phyloP scores from a whole-genome alignment of 2,329 filamentous ascomycete species.

The Trichothecium sympodiale region DNA sequence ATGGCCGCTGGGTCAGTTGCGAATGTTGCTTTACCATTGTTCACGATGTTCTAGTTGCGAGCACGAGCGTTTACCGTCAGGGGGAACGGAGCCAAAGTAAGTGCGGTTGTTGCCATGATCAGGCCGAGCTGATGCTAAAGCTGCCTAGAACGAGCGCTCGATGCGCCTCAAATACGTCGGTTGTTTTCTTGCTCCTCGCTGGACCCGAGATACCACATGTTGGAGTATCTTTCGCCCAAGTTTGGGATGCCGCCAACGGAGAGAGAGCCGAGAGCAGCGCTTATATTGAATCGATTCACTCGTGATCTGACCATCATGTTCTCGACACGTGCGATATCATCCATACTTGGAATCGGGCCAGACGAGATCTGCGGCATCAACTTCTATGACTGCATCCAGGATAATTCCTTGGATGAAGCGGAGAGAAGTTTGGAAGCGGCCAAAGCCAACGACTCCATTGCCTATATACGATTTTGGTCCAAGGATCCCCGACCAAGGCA shows the following conservation, averaged over 20 bases:
- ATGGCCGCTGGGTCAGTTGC: slow-evolving; percentile 65
- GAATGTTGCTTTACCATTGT: slow-evolving; percentile 87
- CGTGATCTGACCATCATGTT: slow-evolving; percentile 78
- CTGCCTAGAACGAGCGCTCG: slow-evolving; percentile 56
- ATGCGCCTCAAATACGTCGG: slow-evolving; percentile 67
- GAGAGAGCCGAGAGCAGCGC: slow-evolving; percentile 70
- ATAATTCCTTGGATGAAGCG: slow-evolving; percentile 65
- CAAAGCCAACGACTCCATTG: slow-evolving; percentile 84
- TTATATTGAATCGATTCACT: slow-evolving; percentile 81
- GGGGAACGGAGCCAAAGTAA: slow-evolving; percentile 64
- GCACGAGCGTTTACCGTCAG: slow-evolving; percentile 64
- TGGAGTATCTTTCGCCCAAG: slow-evolving; percentile 73
- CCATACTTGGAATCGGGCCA: slow-evolving; percentile 64
- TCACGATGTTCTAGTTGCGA: slow-evolving; percentile 77
- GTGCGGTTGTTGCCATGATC: slow-evolving; percentile 19
- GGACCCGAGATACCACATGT: slow-evolving; percentile 82
- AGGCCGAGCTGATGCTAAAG: slow-evolving; percentile 4
- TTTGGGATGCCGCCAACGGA: slow-evolving; percentile 54
- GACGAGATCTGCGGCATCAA: slow-evolving; percentile 63
- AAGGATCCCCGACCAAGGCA: slow-evolving; percentile 57
- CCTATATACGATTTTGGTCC: slow-evolving; percentile 79
- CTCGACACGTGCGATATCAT: slow-evolving; percentile 63
- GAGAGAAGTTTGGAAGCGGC: slow-evolving; percentile 72
- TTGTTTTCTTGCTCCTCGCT: slow-evolving; percentile 72
- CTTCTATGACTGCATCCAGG: slow-evolving; percentile 79